Evolutionary conservation across 441 rosid genomes (phyloP).

Genomic region (Eruca vesicaria): DNA sequence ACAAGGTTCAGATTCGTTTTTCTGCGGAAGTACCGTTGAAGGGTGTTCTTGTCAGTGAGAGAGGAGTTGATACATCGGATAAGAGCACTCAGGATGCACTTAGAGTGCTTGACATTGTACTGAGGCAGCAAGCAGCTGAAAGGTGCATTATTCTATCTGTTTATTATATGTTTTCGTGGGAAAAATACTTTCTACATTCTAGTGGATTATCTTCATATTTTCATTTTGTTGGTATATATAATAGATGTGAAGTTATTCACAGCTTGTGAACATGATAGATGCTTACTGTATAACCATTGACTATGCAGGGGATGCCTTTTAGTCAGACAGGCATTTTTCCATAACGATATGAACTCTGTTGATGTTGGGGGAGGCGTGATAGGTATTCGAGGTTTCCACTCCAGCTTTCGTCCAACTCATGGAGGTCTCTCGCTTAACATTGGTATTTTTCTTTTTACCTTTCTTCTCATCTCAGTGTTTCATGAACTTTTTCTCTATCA

Average conservation of each 20-base stretch:
- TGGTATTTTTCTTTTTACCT: constrained; percentile 45
- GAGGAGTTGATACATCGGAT: constrained; percentile 47
- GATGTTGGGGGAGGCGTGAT: constrained; percentile 76
- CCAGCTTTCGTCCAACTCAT: constrained; percentile 85
- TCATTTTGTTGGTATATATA: constrained; percentile 9
- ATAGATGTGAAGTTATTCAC: not conserved
- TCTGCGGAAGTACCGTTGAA: constrained; percentile 64
- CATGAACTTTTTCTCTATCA: not conserved
- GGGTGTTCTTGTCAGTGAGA: constrained; percentile 47
- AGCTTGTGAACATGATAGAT: not conserved
- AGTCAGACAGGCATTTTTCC: constrained; percentile 89
- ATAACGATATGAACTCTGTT: constrained; percentile 46
- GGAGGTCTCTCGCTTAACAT: constrained; percentile 82
- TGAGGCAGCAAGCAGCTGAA: constrained; percentile 88
- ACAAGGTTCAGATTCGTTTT: constrained; percentile 56
- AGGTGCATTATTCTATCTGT: constrained; percentile 38
- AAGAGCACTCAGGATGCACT: constrained; percentile 61
- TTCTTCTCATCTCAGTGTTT: not conserved
- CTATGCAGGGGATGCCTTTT: constrained; percentile 79
- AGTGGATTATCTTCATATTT: not conserved
- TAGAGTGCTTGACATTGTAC: constrained; percentile 74
- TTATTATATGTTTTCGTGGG: not conserved
- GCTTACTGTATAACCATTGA: constrained; percentile 18
- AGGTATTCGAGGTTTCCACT: constrained; percentile 76
- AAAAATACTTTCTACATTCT: constrained; percentile 4